Percentiles rank a stretch among this genome's conserved stretches.
Evolutionary conservation across 805 yeast genomes (phyloP).

Genomic region (Komagataella mondaviorum): DNA sequence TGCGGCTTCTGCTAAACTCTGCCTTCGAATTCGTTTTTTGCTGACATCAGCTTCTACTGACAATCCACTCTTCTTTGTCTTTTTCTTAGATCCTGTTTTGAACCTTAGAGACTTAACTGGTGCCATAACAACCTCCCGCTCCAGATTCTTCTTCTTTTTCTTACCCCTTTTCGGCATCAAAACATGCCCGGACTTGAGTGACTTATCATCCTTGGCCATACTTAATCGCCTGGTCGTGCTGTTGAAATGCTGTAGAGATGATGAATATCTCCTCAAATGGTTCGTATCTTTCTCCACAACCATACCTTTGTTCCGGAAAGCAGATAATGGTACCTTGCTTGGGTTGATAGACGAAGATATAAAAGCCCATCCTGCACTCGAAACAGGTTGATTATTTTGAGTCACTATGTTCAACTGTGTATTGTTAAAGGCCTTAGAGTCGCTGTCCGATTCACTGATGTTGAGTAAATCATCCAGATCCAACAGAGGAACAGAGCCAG

Average conservation of each 20-base stretch:
- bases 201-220: slow-evolving; percentile 9
- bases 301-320: slow-evolving; percentile 74
- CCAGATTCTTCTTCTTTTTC: slow-evolving; percentile 17
- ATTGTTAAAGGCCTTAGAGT: not conserved
- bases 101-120: slow-evolving; percentile 4
- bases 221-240: not conserved
- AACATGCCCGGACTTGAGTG: not conserved
- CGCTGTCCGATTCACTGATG: slow-evolving; percentile 64
- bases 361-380: slow-evolving; percentile 3
- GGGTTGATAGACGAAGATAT: slow-evolving; percentile 6
- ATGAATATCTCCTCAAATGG: slow-evolving; percentile 1
- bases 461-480: slow-evolving; percentile 71
- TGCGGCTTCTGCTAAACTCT: slow-evolving; percentile 62
- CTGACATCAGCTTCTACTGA: slow-evolving; percentile 10
- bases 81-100: not conserved
- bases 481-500: slow-evolving; percentile 9
- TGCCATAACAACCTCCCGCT: slow-evolving; percentile 12
- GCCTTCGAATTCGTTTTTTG: slow-evolving; percentile 35
- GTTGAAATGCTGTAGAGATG: not conserved
- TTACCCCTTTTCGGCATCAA: slow-evolving; percentile 5
- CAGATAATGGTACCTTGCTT: slow-evolving; percentile 69
- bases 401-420: not conserved
- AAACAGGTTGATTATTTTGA: slow-evolving; percentile 46
- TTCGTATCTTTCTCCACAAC: slow-evolving; percentile 6
- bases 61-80: slow-evolving; percentile 6